Evolutionary conservation across 768 basidiomycete genomes (phyloP), one percentile per base, ranked within the genome.

Genomic region (Artomyces pyxidatus): DNA sequence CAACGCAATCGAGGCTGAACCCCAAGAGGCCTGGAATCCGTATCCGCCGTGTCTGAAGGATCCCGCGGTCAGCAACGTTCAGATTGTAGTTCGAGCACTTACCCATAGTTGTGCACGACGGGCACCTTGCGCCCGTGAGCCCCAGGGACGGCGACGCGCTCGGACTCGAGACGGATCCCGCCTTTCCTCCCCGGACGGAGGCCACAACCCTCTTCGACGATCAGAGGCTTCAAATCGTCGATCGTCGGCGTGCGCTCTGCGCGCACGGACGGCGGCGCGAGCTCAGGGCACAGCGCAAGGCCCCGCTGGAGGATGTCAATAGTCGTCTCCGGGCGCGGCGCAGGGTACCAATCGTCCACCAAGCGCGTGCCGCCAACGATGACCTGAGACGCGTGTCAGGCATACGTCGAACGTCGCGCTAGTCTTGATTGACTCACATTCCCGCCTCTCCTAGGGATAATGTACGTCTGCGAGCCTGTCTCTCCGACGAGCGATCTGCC

Each of bases 1-100:
- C 14, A 80, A 52, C 0, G 73, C 79, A 10, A 71, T 65, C 3
- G 65, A 66, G 7, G 83, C 83, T 3, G 74, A 78, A 1, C 80
- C 82, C 82, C 81, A 85, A 0, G 80, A 81, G 3, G 77, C 71
- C 50, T 80, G 76, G 53, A 74, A 85, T 1, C 81, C 83, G 52
- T 71, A 76, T 8, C 84, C 82, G 6, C 73, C 73, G 59, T 86
- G 83, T 38, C 81, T 81, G 41, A n/a, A 21, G 41, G 6, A 10
- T 10, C 3, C 1, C 21, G 9, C 16, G 2, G 10, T 37, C 14
- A 30, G 42, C 25, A 23, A 6, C 26, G 32, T 16, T 6, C 11
- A 26, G 16, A 6, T 4, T 9, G 23, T 21, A 26, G 25, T 35
- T 6, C 19, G 3, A 28, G 16, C 14, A 63, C 74, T 59, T 59